Evolutionary conservation across 345 rosid genomes (phyloP), one percentile per base, ranked within the genome.

Genomic region (Populus nigra): DNA sequence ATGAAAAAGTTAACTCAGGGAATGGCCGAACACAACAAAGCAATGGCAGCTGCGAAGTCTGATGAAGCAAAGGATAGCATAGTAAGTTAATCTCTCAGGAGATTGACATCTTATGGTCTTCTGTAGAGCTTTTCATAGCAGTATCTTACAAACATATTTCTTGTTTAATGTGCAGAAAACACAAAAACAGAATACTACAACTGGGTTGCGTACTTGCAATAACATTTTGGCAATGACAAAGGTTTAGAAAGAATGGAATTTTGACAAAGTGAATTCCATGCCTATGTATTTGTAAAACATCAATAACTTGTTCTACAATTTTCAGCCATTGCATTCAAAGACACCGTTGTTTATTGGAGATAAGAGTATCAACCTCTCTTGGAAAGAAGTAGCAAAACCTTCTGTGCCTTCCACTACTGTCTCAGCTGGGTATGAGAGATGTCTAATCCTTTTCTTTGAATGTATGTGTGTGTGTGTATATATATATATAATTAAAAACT

Each of bases 171-270:
- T 57, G 78, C 85, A 96, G 99, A 96, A 94, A 89, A 92, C 91
- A 75, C 92, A 89, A 77, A 94, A 88, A 84, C 98, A 91, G 83
- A 92, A 90, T 72, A 82, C 97, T 50, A 94, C 97, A 78, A 89
- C 89, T 75, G 98, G 97, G 74, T 86, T 96, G 85, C 86, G 97
- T 70, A 94, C 97, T 59, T 96, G 98, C 85, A 94, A 94, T 85
- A 94, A 96, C 87, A 94, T 93, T 79, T 85, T 94, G 83, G 90
- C 98, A 55, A 91, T 94, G 98, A 87, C 98, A 79, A 96, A 94
- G 99, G 99, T 96, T 59, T 59, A n/a, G 22, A 57, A 79, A 83
- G 29, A 13, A 38, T 50, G 43, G 29, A 53, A 27, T 57, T 41
- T 25, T 27, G n/a, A 18, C 41, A 12, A 69, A 74, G 69, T 22